A percentile compares a stretch with the other conserved stretches of the same genome.
phyloP scores from a whole-genome alignment of 1,284 basidiomycete species.

The Erythrobasidium hasegawianum region DNA sequence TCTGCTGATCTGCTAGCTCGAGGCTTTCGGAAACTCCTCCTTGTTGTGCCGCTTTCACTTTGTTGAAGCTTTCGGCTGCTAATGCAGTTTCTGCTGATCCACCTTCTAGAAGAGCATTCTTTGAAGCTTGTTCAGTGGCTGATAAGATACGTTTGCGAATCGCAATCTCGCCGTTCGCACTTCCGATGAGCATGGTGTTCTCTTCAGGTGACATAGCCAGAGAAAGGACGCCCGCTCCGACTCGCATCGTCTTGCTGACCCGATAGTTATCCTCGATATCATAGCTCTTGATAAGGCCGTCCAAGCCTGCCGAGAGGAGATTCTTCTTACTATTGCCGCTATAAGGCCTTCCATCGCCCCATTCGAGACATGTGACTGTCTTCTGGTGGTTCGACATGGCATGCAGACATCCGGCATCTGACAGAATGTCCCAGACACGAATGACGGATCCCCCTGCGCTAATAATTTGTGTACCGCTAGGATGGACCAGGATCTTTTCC shows the following conservation, averaged over 20 bases:
- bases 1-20: slow-evolving; percentile 16
- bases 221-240: slow-evolving; percentile 85
- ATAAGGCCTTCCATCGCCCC: slow-evolving; percentile 51
- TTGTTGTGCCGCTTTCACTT: slow-evolving; percentile 4
- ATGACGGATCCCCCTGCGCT: slow-evolving; percentile 89
- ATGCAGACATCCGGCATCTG: slow-evolving; percentile 59
- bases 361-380: slow-evolving; percentile 83
- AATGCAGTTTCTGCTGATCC: slow-evolving; percentile 11
- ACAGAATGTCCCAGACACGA: slow-evolving; percentile 88
- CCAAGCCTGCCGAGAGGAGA: slow-evolving; percentile 82
- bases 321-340: slow-evolving; percentile 60
- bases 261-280: slow-evolving; percentile 82
- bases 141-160: slow-evolving; percentile 27
- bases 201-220: slow-evolving; percentile 66
- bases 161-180: slow-evolving; percentile 12
- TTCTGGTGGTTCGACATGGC: slow-evolving; percentile 97
- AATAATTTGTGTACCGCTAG: slow-evolving; percentile 78
- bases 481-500: slow-evolving; percentile 91
- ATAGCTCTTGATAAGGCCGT: slow-evolving; percentile 98
- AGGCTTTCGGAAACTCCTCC: slow-evolving; percentile 3
- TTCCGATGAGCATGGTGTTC: slow-evolving; percentile 13
- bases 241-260: slow-evolving; percentile 98
- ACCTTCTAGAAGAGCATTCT: slow-evolving; percentile 5
- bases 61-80: slow-evolving; percentile 24
- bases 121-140: slow-evolving; percentile 17